Base-by-base conservation (phyloP, 352 stramenopile genomes). In the Globisporangium acanthophoron region DNA sequence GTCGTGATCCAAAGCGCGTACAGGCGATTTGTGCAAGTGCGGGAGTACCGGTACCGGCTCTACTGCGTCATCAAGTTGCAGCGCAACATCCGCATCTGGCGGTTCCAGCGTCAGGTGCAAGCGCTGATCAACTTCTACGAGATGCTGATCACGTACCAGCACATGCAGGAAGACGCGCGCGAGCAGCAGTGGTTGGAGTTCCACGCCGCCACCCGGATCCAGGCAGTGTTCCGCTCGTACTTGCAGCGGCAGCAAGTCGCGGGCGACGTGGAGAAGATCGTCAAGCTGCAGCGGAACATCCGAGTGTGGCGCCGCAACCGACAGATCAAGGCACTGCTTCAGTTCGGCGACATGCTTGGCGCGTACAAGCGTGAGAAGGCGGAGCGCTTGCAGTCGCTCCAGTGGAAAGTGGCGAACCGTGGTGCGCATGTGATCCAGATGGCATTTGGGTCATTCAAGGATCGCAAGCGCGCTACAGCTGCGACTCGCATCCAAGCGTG, bases 11-110 rank as follows among this genome's bases (percentile, higher is more conserved):
- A 73, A 31, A 69, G 59, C 9, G 53, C 52, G 5, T 78, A 73
- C 56, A 61, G 72, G 12, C 53, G 67, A 12, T 58, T 55, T 1
- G 59, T 54, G 48, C 61, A 74, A 46, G 64, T 61, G 21, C 24
- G 49, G 12, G 35, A 18, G 33, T 85, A 66, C 46, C 52, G 58
- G n/a, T 53, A 62, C 37, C 33, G 66, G 35, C 70, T 66, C 20
- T 35, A 13, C n/a, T 61, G 72, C 46, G 13, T 41, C 12, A 15
- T 64, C 5, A 12, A 63, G 18, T 24, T 85, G 13, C 73, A 85
- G 66, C 68, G 68, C 39, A 85, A 73, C 60, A 48, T 73, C 39
- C 68, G 70, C 13, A 54, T 67, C 13, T 81, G 74, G 68, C 75
- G 71, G 58, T 59, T 62, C 8, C 67, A 60, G 24, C 59, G 62